Percentiles rank a stretch among this genome's conserved stretches.
These are phyloP conservation scores for Digitaria exilis DNA, from an alignment of 202 grass and related monocot genomes.

Conservation along the genomic window DNA sequence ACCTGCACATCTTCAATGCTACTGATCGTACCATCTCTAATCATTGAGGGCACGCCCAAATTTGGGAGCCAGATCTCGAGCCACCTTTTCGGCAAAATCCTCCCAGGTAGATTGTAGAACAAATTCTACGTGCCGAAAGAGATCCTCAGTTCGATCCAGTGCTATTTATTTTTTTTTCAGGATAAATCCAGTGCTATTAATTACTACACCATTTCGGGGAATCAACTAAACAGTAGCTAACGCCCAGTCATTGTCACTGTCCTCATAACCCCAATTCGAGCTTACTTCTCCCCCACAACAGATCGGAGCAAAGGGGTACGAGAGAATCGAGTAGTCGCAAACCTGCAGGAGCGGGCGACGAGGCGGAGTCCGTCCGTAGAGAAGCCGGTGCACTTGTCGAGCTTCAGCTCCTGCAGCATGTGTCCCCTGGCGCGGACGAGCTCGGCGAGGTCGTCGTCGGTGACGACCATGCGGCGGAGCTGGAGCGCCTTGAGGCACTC, in stretches of 20 bases:
- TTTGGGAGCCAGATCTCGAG: constrained; percentile 30
- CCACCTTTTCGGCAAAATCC: not conserved
- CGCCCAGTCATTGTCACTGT: constrained; percentile 24
- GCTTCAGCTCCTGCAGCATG: constrained; percentile 82
- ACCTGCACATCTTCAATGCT: not conserved
- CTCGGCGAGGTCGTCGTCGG: constrained; percentile 65
- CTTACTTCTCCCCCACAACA: not conserved
- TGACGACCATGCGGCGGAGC: constrained; percentile 80
- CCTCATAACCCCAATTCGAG: constrained; percentile 8
- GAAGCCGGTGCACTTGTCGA: constrained; percentile 88
- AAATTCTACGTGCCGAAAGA: constrained; percentile 33
- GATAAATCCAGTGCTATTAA: too few relatives aligned
- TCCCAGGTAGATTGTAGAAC: not conserved
- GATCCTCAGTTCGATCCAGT: not conserved
- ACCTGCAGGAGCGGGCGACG: constrained; percentile 82
- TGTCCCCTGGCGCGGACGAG: constrained; percentile 64
- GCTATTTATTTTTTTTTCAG: too few relatives aligned
- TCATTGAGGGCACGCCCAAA: not conserved
- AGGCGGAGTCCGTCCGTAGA: constrained; percentile 81
- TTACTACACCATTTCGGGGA: not conserved
- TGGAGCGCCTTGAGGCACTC: constrained; percentile 84
- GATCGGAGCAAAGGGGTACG: constrained; percentile 10
- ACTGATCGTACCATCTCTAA: not conserved
- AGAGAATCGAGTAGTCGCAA: constrained; percentile 1
- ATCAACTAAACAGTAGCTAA: constrained; percentile 10